phyloP scores from a whole-genome alignment of 768 basidiomycete species.

The Sarcodon aspratus region DNA sequence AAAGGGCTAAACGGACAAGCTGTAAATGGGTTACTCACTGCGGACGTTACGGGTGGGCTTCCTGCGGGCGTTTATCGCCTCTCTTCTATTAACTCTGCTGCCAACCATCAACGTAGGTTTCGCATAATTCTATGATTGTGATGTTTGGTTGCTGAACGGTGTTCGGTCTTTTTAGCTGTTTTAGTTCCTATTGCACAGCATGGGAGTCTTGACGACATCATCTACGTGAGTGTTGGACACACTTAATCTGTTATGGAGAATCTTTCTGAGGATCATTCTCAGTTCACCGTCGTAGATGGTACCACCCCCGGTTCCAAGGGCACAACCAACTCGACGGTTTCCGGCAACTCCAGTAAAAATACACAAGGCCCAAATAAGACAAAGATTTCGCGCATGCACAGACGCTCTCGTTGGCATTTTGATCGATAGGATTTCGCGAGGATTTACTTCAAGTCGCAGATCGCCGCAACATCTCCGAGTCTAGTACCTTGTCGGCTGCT shows the following conservation, averaged over 20 bases:
- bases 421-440: too few species aligned
- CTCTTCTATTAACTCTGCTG: conserved; percentile 41
- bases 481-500: too few species aligned
- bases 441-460: too few species aligned
- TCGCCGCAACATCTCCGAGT: too few species aligned
- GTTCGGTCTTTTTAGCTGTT: conserved; percentile 18
- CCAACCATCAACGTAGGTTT: conserved; percentile 35
- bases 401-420: too few species aligned
- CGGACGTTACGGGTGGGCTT: conserved; percentile 41
- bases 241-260: conserved; percentile 1
- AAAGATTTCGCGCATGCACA: too few species aligned
- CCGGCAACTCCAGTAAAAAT: too few species aligned
- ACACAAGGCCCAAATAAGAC: too few species aligned
- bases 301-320: background rate
- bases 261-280: conserved; percentile 3
- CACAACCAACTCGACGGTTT: too few species aligned
- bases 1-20: conserved; percentile 33
- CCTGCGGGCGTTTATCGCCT: conserved; percentile 48
- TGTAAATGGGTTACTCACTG: conserved; percentile 34
- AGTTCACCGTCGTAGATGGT: conserved; percentile 23
- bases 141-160: too few species aligned
- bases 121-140: too few species aligned
- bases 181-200: conserved; percentile 51
- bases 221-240: conserved; percentile 35
- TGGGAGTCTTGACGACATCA: conserved; percentile 44